Evolutionary conservation across 352 stramenopile species (phyloP).

Genomic region (Phytopythium sindhum): DNA sequence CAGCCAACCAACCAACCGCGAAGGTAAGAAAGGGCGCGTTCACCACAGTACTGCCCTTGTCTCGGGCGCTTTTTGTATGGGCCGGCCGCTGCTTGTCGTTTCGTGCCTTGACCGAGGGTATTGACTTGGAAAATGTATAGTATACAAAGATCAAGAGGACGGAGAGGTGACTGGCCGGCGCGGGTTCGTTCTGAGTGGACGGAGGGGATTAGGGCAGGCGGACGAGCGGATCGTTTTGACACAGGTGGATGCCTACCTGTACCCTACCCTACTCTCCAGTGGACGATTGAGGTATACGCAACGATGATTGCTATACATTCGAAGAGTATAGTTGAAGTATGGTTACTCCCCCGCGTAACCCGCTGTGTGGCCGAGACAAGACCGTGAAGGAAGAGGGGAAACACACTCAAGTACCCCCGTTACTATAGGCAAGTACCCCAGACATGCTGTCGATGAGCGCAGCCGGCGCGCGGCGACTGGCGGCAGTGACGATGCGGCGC

Average conservation of each 20-base stretch:
- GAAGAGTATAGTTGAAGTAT: neutral
- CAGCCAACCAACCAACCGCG: constrained; percentile 1
- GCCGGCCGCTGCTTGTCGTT: constrained; percentile 7
- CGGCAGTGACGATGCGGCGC: constrained; percentile 5
- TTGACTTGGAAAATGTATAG: constrained; percentile 27
- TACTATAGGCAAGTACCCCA: too few relatives aligned
- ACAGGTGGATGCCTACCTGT: too few relatives aligned
- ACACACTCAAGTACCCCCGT: neutral
- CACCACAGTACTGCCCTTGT: too few relatives aligned
- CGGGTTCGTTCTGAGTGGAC: neutral
- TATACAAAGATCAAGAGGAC: constrained; percentile 20
- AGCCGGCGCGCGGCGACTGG: neutral
- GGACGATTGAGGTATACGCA: neutral
- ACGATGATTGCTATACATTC: neutral
- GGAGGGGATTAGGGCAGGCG: too few relatives aligned
- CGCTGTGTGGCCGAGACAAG: neutral
- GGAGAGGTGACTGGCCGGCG: constrained; percentile 24
- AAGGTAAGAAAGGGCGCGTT: neutral
- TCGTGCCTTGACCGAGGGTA: constrained; percentile 4
- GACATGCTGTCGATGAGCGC: neutral
- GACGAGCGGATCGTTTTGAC: too few relatives aligned
- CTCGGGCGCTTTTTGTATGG: neutral
- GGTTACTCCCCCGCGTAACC: neutral
- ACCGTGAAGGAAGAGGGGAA: neutral
- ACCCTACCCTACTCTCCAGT: too few relatives aligned